Percentiles rank a stretch among this genome's conserved stretches.
These are phyloP conservation scores for Neurospora sp. DNA, from an alignment of 495 filamentous ascomycete genomes.

Conservation along the genomic window DNA sequence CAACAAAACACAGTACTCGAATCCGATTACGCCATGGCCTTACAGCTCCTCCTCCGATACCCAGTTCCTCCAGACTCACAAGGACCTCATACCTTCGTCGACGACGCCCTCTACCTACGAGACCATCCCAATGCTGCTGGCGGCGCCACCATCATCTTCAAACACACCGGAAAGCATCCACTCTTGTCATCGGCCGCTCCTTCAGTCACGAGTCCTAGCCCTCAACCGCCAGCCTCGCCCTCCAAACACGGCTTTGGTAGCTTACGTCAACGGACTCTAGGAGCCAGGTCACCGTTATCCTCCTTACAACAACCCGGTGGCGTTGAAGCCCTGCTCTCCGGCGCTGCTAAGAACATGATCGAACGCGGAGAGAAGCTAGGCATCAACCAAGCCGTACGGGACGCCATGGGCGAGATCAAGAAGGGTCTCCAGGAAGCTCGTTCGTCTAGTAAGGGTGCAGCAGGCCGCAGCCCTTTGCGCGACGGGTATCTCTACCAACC, in stretches of 20 bases:
- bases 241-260: slow-evolving; percentile 13
- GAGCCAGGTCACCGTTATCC: slow-evolving; percentile 37
- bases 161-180: slow-evolving; percentile 58
- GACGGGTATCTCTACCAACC: not conserved
- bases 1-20: slow-evolving; percentile 52
- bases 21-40: slow-evolving; percentile 73
- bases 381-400: slow-evolving; percentile 81
- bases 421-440: slow-evolving; percentile 34
- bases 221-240: not conserved
- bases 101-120: slow-evolving; percentile 79
- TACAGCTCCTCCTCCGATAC: slow-evolving; percentile 77
- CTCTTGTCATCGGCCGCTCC: not conserved
- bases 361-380: slow-evolving; percentile 77
- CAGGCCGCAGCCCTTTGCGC: slow-evolving; percentile 4
- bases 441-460: slow-evolving; percentile 19
- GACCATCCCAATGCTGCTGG: slow-evolving; percentile 64
- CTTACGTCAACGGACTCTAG: slow-evolving; percentile 24
- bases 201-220: slow-evolving; percentile 28
- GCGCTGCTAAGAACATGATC: slow-evolving; percentile 75
- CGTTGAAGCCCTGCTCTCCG: slow-evolving; percentile 72
- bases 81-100: slow-evolving; percentile 65
- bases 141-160: slow-evolving; percentile 64
- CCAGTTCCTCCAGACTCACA: slow-evolving; percentile 53
- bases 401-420: slow-evolving; percentile 73
- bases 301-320: slow-evolving; percentile 51